phyloP scores from a whole-genome alignment of 345 rosid genomes.

The Heritiera fomes region DNA sequence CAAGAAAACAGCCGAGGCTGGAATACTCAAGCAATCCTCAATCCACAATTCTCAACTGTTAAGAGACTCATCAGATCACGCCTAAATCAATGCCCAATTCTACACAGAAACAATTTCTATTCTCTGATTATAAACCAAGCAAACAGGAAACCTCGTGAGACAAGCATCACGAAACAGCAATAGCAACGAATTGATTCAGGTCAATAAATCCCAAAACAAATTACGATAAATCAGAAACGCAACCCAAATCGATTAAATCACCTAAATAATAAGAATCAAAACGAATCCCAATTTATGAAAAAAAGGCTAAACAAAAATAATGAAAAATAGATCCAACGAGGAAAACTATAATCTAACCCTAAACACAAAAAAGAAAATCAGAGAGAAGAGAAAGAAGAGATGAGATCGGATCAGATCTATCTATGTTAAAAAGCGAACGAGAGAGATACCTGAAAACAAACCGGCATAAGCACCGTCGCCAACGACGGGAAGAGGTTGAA shows the following conservation, averaged over 20 bases:
- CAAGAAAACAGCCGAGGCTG: not conserved
- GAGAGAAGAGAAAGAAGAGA: not conserved
- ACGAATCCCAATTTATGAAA: not conserved
- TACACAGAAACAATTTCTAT: not conserved
- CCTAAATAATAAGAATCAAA: not conserved
- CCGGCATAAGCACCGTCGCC: conserved; percentile 81
- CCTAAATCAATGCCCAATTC: not conserved
- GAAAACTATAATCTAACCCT: not conserved
- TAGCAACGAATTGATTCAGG: not conserved
- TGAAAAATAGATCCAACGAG: not conserved
- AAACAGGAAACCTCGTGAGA: no score
- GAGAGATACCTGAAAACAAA: conserved; percentile 56
- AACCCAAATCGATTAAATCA: not conserved
- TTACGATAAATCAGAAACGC: not conserved
- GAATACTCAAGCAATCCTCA: not conserved
- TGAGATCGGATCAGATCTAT: not conserved
- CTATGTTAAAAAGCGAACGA: not conserved
- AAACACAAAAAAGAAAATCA: not conserved
- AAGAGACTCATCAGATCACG: not conserved
- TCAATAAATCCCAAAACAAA: not conserved
- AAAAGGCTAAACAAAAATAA: not conserved
- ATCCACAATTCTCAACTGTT: not conserved
- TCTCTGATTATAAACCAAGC: not conserved
- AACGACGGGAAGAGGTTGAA: conserved; percentile 66
- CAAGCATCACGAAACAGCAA: not conserved